Conservation (phyloP, 306 rosid genomes). For the Ormosia emarginata region DNA sequence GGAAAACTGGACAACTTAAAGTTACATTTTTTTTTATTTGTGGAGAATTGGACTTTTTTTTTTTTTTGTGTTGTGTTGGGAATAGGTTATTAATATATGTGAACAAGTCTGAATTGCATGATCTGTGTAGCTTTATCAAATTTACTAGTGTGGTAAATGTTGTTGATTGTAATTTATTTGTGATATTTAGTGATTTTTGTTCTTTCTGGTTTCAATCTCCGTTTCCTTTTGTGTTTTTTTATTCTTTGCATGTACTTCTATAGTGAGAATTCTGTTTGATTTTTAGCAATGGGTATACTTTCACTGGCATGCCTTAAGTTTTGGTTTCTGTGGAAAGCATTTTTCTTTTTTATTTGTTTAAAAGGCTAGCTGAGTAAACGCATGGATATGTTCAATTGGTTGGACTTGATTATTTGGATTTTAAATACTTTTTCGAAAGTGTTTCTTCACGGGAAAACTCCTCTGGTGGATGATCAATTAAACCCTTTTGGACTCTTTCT, state of each 20-base stretch:
- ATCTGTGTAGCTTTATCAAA: background rate
- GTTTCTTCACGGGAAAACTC: too few species aligned
- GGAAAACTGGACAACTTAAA: background rate
- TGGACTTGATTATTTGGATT: too few species aligned
- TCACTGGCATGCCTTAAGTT: too few species aligned
- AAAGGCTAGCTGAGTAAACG: too few species aligned
- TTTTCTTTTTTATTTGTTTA: too few species aligned
- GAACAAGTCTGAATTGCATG: constrained; percentile 2
- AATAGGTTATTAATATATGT: background rate
- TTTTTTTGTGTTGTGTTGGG: background rate
- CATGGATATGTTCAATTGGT: too few species aligned
- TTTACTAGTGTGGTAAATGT: background rate
- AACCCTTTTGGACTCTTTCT: background rate
- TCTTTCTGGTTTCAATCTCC: background rate
- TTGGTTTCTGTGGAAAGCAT: too few species aligned
- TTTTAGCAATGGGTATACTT: background rate
- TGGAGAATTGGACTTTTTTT: background rate
- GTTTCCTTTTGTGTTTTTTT: background rate
- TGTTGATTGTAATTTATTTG: background rate
- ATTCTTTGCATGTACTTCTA: background rate
- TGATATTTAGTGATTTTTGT: background rate
- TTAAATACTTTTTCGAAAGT: too few species aligned
- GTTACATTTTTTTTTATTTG: background rate
- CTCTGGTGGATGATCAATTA: background rate
- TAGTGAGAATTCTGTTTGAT: background rate